phyloP scores from a whole-genome alignment of 371 early-diverging fungal species.

The Rhizopus sp. region DNA sequence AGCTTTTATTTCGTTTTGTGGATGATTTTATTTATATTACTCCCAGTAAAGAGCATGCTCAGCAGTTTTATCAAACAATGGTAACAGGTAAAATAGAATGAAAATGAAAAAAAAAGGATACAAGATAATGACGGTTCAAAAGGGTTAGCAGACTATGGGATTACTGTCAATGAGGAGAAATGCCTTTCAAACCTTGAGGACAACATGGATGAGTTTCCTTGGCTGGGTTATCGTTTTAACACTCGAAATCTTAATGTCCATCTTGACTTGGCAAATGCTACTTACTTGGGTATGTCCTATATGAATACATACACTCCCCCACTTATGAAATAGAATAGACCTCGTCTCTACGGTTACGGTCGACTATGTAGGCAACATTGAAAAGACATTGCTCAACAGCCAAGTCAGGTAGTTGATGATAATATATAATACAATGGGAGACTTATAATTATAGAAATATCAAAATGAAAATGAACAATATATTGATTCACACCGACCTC shows the following conservation, averaged over 20 bases:
- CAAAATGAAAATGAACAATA: slow-evolving; percentile 50
- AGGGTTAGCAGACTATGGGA: slow-evolving; percentile 54
- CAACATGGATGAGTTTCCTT: slow-evolving; percentile 67
- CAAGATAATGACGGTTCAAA: slow-evolving; percentile 49
- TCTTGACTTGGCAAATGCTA: slow-evolving; percentile 60
- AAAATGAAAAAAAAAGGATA: slow-evolving; percentile 33
- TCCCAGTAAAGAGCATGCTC: slow-evolving; percentile 23
- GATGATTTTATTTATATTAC: slow-evolving; percentile 86
- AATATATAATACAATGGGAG: slow-evolving; percentile 32
- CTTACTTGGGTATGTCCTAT: slow-evolving; percentile 27
- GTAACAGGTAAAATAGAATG: slow-evolving; percentile 43
- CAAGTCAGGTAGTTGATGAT: slow-evolving; percentile 6
- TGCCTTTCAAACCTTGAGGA: slow-evolving; percentile 14
- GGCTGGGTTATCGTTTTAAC: slow-evolving; percentile 80
- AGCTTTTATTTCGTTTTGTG: slow-evolving; percentile 71
- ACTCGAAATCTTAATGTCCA: slow-evolving; percentile 63
- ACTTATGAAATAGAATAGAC: slow-evolving; percentile 37
- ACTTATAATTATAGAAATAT: slow-evolving; percentile 33
- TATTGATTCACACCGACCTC: slow-evolving; percentile 61
- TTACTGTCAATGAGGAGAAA: slow-evolving; percentile 50
- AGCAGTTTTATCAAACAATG: slow-evolving; percentile 50
- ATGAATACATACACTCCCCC: not conserved
- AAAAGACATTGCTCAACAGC: slow-evolving; percentile 24
- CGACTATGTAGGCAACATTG: slow-evolving; percentile 40
- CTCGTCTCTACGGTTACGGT: slow-evolving; percentile 30